Conservation (phyloP, 805 yeast genomes). For the Pichia thaimueangensis region DNA sequence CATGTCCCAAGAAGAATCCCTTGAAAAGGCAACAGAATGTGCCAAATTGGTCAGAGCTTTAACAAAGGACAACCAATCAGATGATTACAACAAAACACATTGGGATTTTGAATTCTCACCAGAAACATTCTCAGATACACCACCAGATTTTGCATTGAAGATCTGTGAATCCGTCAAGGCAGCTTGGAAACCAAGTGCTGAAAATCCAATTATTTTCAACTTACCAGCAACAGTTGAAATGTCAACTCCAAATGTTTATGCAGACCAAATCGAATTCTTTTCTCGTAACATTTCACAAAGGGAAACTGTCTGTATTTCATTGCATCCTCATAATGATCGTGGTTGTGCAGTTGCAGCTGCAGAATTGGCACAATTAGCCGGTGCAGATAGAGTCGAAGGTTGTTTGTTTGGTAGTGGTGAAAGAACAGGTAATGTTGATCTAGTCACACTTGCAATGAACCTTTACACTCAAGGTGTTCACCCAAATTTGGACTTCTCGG, state of each 20-base stretch:
- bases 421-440: constrained; percentile 81
- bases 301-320: constrained; percentile 64
- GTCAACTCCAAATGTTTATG: constrained; percentile 74
- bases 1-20: constrained; percentile 51
- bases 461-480: constrained; percentile 72
- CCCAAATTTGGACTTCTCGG: constrained; percentile 67
- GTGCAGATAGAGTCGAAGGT: constrained; percentile 86
- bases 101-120: constrained; percentile 81
- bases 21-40: constrained; percentile 55
- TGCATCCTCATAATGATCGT: constrained; percentile 80
- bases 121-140: constrained; percentile 70
- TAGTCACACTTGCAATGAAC: constrained; percentile 71
- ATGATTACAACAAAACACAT: constrained; percentile 39
- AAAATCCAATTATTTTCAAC: constrained; percentile 68
- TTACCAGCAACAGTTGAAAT: constrained; percentile 83
- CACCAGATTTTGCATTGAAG: constrained; percentile 53
- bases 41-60: constrained; percentile 55
- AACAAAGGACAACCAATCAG: constrained; percentile 59
- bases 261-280: constrained; percentile 79
- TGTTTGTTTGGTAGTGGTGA: constrained; percentile 84
- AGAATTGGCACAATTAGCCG: constrained; percentile 74
- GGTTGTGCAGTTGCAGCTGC: constrained; percentile 90
- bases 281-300: constrained; percentile 54
- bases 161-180: constrained; percentile 70
- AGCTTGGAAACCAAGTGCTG: constrained; percentile 66